Evolutionary conservation across 73 alveolate genomes (phyloP).

Genomic region (Paramecium sonneborni): DNA sequence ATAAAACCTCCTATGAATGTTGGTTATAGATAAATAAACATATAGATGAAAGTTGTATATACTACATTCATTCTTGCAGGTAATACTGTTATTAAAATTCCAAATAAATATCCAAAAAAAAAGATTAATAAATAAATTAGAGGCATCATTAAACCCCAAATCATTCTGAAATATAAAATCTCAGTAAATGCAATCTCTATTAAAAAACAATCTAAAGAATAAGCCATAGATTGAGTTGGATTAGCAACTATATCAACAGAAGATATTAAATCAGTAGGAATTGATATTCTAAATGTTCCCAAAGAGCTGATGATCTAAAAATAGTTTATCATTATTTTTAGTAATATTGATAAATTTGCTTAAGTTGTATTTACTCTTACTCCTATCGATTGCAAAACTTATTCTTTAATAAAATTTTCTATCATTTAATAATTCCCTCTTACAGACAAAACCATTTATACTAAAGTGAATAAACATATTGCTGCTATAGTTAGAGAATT

Average conservation of each 20-base stretch:
- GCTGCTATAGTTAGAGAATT: not conserved
- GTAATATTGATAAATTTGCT: not conserved
- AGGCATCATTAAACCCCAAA: constrained; percentile 61
- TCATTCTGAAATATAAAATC: constrained; percentile 36
- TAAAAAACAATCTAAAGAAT: constrained; percentile 59
- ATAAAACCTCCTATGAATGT: constrained; percentile 41
- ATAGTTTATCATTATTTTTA: not conserved
- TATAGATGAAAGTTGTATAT: constrained; percentile 38
- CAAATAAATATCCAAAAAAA: not conserved
- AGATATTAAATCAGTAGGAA: constrained; percentile 16
- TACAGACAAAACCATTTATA: not conserved
- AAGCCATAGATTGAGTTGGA: constrained; percentile 57
- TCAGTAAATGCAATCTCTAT: not conserved
- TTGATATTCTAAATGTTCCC: not conserved
- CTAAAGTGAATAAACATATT: not conserved
- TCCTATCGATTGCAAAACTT: not conserved
- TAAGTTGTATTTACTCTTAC: not conserved
- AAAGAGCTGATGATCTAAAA: not conserved
- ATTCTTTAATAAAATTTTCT: not conserved
- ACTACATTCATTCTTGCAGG: not conserved
- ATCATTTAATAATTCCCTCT: constrained; percentile 14
- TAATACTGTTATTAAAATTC: not conserved
- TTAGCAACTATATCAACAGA: not conserved
- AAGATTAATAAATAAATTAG: not conserved
- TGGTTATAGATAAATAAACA: constrained; percentile 38